These are phyloP conservation scores for Mangifera indica DNA, from an alignment of 345 rosid genomes.

Conservation along the genomic window DNA sequence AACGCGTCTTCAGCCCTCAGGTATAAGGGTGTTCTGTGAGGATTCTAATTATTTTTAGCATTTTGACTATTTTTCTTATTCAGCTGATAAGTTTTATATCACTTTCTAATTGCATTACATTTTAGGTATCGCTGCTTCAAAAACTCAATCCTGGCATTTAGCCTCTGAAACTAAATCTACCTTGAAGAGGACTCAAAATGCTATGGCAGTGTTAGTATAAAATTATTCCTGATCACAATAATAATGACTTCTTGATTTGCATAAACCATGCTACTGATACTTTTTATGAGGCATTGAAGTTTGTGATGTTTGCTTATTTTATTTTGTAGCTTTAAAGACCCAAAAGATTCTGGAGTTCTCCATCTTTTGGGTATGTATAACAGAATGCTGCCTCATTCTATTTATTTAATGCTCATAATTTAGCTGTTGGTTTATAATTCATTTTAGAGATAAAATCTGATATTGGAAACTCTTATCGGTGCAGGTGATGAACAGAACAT, in stretches of 20 bases:
- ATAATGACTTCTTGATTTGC: background rate
- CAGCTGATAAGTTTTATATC: conserved; percentile 1
- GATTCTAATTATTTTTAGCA: conserved; percentile 7
- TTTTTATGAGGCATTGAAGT: conserved; percentile 10
- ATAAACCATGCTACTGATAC: background rate
- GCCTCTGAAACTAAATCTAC: conserved; percentile 85
- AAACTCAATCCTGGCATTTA: conserved; percentile 97
- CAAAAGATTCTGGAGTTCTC: conserved; percentile 58
- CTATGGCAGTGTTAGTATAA: conserved; percentile 48
- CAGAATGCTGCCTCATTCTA: conserved; percentile 2
- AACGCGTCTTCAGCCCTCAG: conserved; percentile 88
- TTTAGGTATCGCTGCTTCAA: conserved; percentile 78
- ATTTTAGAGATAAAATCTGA: conserved; percentile 10
- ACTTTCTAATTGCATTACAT: conserved; percentile 12
- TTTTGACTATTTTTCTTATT: conserved; percentile 6
- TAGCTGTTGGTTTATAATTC: conserved; percentile 9
- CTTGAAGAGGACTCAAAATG: conserved; percentile 52
- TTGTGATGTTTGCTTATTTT: conserved; percentile 25
- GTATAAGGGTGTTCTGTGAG: conserved; percentile 34
- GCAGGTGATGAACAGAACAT: conserved; percentile 62
- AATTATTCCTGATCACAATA: conserved; percentile 3
- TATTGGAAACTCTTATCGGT: conserved; percentile 25
- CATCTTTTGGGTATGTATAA: conserved; percentile 64
- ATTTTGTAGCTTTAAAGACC: conserved; percentile 53
- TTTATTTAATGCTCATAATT: conserved; percentile 9